Evolutionary conservation across 2,329 filamentous ascomycete species (phyloP).

Genomic region (Blastomyces emzantsi): DNA sequence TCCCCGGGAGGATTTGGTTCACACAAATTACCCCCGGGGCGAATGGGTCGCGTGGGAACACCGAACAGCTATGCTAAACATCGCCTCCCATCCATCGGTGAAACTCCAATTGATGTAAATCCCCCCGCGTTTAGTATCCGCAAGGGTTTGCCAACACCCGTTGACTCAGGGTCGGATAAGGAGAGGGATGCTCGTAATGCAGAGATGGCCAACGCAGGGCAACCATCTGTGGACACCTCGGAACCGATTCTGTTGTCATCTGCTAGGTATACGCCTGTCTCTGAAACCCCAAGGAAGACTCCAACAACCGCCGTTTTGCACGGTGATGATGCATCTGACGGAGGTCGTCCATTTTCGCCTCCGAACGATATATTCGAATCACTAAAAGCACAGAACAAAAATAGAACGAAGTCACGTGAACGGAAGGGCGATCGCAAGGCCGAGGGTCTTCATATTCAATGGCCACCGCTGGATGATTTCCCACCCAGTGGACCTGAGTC

Average conservation of each 20-base stretch:
- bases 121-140: constrained; percentile 33
- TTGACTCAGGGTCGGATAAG: constrained; percentile 41
- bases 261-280: constrained; percentile 37
- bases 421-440: constrained; percentile 76
- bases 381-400: constrained; percentile 51
- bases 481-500: not conserved
- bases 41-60: constrained; percentile 55
- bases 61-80: constrained; percentile 53
- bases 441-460: constrained; percentile 59
- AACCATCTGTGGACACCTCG: constrained; percentile 22
- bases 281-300: constrained; percentile 34
- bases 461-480: constrained; percentile 38
- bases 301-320: constrained; percentile 59
- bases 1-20: constrained; percentile 61
- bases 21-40: constrained; percentile 50
- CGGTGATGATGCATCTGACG: constrained; percentile 23
- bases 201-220: constrained; percentile 13
- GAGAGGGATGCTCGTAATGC: constrained; percentile 30
- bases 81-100: constrained; percentile 70
- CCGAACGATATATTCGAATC: constrained; percentile 55
- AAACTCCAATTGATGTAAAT: constrained; percentile 50
- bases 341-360: constrained; percentile 57
- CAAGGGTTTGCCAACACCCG: constrained; percentile 36
- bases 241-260: constrained; percentile 36
- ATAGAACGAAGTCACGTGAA: constrained; percentile 56